Evolutionary conservation across 2,329 filamentous ascomycete species (phyloP), one percentile per base, ranked within the genome.

Genomic region (Clathrospora elynae): DNA sequence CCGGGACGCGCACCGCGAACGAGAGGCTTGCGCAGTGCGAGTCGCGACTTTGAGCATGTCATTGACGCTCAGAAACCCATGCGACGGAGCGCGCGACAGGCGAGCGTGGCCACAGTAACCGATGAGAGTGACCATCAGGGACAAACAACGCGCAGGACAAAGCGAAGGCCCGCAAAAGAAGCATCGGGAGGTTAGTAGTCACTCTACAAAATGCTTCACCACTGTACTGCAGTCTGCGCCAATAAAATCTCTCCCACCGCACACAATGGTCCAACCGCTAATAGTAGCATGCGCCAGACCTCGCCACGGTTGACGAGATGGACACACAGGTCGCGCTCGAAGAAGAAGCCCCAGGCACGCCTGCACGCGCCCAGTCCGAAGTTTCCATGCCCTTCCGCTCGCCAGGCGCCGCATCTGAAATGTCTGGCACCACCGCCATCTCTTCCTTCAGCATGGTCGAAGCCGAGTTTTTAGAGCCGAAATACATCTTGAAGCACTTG

Each of bases 371-470:
- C 3, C 38, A 40, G 16, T 39, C 42, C 32, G 46, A 51, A 23
- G 23, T 40, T 10, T 25, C 46, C 6, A 19, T 45, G 12, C 32
- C 42, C 11, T 56, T 57, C 30, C 61, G 56, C 35, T 71, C 68
- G 18, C 68, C 68, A n/a, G 68, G 66, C 16, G 65, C 59, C 17
- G 53, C 55, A 11, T 76, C 74, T 5, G 69, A 64, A 26, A 71
- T 75, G 55, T 77, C 75, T 3, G 73, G 73, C 10, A 76, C 72
- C 2, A 77, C 75, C 2, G 72, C 71, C 4, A 73, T 73, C 29
- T 74, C 74, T 0, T 73, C 74, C 2, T 73, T 74, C 41, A 75
- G 74, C 5, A 67, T 69, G 44, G 68, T 71, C 23, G 73, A 76
- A 38, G 63, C 73, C 18, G 63, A 68, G 16, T 62, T 69, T 8